A percentile compares a stretch with the other conserved stretches of the same genome.
Conservation (phyloP, 2,329 filamentous ascomycete species). For the Zelopaecilomyces penicillatus region DNA sequence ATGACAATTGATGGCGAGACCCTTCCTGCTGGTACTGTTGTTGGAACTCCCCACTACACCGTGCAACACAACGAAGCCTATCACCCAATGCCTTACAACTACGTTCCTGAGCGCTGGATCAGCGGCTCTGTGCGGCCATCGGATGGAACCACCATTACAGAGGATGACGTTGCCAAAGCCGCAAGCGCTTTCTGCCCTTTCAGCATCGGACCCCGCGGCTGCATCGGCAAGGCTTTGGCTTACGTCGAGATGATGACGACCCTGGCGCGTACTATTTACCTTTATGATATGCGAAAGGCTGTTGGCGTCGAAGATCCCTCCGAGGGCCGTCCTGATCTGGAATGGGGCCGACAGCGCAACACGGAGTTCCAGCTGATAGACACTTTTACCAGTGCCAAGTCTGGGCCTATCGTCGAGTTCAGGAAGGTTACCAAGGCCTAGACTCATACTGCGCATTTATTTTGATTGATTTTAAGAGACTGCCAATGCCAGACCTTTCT, state of each 20-base stretch:
- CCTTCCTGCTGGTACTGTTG: constrained; percentile 51
- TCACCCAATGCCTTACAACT: constrained; percentile 51
- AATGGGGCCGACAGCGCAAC: constrained; percentile 45
- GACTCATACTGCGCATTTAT: neutral
- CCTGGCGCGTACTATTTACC: constrained; percentile 50
- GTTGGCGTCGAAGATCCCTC: constrained; percentile 41
- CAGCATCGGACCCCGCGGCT: constrained; percentile 59
- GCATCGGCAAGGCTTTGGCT: constrained; percentile 63
- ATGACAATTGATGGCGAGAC: constrained; percentile 43
- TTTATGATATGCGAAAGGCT: constrained; percentile 51
- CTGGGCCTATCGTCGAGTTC: constrained; percentile 62
- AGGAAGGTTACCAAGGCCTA: constrained; percentile 19
- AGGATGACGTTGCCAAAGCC: constrained; percentile 45
- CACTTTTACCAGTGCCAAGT: constrained; percentile 65
- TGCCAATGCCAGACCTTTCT: too few species aligned
- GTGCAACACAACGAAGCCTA: constrained; percentile 59
- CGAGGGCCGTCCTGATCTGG: constrained; percentile 40
- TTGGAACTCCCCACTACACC: constrained; percentile 59
- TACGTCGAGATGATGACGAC: constrained; percentile 59
- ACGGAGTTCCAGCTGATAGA: constrained; percentile 63
- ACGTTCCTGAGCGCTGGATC: constrained; percentile 59
- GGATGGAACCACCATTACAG: constrained; percentile 31
- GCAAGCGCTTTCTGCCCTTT: constrained; percentile 69
- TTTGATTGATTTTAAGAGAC: too few species aligned
- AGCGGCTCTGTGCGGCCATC: constrained; percentile 33